Percentiles rank a stretch among this genome's conserved stretches.
Conservation (phyloP, 768 basidiomycete genomes). For the Suillus tomentosus region DNA sequence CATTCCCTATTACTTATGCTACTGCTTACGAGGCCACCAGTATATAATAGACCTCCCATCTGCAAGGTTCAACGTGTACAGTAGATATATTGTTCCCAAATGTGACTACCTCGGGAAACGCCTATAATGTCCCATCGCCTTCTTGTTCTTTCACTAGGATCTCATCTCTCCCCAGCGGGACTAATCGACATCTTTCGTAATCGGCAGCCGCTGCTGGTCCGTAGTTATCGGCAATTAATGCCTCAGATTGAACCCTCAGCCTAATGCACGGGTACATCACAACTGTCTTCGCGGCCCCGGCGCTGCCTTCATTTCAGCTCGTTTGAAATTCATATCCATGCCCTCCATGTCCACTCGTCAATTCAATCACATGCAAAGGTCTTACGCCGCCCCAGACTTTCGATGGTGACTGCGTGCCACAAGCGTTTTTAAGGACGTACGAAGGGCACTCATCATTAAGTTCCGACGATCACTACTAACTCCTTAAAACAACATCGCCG, state of each 20-base stretch:
- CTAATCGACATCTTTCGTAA: background rate
- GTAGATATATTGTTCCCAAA: background rate
- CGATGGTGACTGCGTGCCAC: background rate
- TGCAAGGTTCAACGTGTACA: background rate
- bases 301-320: background rate
- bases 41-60: slow-evolving; percentile 3
- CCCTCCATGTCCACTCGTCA: no score
- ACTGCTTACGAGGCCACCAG: slow-evolving; percentile 1
- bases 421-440: background rate
- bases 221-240: background rate
- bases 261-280: no score
- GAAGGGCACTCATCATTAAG: background rate
- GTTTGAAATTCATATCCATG: background rate
- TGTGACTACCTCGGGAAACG: background rate
- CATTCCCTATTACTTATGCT: background rate
- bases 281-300: background rate
- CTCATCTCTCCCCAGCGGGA: no score
- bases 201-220: background rate
- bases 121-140: background rate
- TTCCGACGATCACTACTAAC: background rate
- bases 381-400: no score
- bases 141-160: background rate
- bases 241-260: background rate
- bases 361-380: no score
- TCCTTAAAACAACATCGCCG: background rate